Evolutionary conservation across 768 basidiomycete species (phyloP).

Genomic region (Lactarius hengduanensis): DNA sequence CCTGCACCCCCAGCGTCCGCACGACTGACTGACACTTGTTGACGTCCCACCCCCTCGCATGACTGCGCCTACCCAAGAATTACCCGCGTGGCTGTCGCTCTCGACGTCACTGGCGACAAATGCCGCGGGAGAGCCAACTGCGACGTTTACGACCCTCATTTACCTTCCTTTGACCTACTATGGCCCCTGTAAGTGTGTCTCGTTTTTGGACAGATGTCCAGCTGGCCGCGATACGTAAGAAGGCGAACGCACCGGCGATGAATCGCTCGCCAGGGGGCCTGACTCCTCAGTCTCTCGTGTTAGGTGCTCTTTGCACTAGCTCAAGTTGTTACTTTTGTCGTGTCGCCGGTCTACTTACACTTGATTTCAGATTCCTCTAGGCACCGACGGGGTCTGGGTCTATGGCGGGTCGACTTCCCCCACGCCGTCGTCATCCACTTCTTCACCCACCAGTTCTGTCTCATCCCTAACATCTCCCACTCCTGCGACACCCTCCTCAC

Average conservation of each 20-base stretch:
- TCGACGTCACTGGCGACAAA: constrained; percentile 53
- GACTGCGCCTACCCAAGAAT: constrained; percentile 61
- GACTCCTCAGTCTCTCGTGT: neutral
- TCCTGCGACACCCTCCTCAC: constrained; percentile 34
- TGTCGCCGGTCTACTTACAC: constrained; percentile 1
- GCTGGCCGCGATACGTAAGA: neutral
- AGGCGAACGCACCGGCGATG: neutral
- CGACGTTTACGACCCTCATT: constrained; percentile 56
- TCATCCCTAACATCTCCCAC: constrained; percentile 32
- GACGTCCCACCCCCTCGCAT: constrained; percentile 36
- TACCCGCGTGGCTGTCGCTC: constrained; percentile 72
- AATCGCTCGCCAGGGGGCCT: neutral
- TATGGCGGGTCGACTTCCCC: constrained; percentile 75
- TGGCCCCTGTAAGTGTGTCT: constrained; percentile 66
- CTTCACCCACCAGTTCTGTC: constrained; percentile 27
- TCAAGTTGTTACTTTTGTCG: neutral
- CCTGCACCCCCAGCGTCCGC: constrained; percentile 24
- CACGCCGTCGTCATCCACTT: constrained; percentile 35
- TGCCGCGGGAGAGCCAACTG: constrained; percentile 49
- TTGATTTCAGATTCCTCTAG: constrained; percentile 64
- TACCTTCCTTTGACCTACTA: constrained; percentile 77
- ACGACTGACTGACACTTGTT: constrained; percentile 12
- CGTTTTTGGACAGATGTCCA: neutral
- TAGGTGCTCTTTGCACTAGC: neutral
- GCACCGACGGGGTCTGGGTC: constrained; percentile 57